A percentile compares a stretch with the other conserved stretches of the same genome.
Evolutionary conservation across 2,329 filamentous ascomycete genomes (phyloP).

Genomic region (Botrytis galanthina): DNA sequence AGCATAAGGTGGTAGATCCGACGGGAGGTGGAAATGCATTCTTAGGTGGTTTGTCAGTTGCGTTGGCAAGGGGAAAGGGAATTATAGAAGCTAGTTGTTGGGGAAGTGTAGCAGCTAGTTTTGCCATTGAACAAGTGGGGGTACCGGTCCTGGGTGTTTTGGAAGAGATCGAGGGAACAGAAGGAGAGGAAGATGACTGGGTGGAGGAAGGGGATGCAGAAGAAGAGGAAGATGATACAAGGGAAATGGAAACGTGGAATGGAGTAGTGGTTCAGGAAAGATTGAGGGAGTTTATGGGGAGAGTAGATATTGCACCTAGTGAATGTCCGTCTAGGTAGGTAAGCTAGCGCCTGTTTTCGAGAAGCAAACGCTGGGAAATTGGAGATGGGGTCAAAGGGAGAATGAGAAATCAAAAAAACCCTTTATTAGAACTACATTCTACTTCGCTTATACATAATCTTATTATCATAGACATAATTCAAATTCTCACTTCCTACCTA

Average conservation of each 20-base stretch:
- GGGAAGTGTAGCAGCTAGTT: conserved; percentile 81
- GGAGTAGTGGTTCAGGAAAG: conserved; percentile 53
- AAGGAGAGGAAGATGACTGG: conserved; percentile 16
- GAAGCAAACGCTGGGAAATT: not conserved
- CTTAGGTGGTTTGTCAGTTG: conserved; percentile 60
- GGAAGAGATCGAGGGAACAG: conserved; percentile 47
- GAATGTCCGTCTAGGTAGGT: conserved; percentile 4
- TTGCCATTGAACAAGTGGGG: conserved; percentile 92
- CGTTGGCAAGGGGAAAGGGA: conserved; percentile 55
- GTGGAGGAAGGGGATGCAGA: conserved; percentile 45
- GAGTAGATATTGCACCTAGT: not conserved
- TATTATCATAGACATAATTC: not conserved
- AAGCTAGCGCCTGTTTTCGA: not conserved
- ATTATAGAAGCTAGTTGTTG: conserved; percentile 72
- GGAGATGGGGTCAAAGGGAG: not conserved
- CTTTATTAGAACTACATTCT: not conserved
- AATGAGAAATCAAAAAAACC: not conserved
- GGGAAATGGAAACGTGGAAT: conserved; percentile 57
- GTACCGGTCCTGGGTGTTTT: conserved; percentile 59
- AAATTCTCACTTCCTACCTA: not conserved
- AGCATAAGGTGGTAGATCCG: conserved; percentile 69
- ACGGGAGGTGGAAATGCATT: conserved; percentile 95
- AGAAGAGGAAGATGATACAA: conserved; percentile 40
- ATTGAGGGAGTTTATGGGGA: conserved; percentile 47
- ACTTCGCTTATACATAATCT: not conserved